These are phyloP conservation scores for Lophiotrema nucula DNA, from an alignment of 495 filamentous ascomycete genomes.

Conservation along the genomic window DNA sequence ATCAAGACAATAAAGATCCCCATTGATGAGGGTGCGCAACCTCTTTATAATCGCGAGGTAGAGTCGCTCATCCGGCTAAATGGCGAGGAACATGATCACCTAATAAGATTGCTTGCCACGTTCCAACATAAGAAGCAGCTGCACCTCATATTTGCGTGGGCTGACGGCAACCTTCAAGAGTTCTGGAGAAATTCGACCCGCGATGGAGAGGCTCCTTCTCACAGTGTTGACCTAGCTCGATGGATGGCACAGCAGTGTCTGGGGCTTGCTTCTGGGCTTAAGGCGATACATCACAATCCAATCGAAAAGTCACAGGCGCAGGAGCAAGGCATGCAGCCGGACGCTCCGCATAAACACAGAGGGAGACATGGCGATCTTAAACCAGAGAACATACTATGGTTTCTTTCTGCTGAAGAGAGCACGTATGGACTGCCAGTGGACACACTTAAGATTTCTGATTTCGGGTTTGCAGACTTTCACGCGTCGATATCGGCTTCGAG, in stretches of 20 bases:
- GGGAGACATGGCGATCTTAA: constrained; percentile 16
- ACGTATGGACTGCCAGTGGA: not conserved
- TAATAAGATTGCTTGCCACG: constrained; percentile 7
- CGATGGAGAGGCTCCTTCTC: not conserved
- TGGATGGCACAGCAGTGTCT: constrained; percentile 9
- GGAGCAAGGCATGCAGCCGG: not conserved
- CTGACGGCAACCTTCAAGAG: constrained; percentile 18
- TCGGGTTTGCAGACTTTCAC: constrained; percentile 13
- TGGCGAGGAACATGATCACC: not conserved
- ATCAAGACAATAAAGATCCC: not conserved
- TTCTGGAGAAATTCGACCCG: constrained; percentile 8
- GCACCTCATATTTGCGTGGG: constrained; percentile 13
- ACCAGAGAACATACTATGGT: constrained; percentile 15
- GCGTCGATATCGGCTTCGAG: not conserved
- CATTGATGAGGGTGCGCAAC: not conserved
- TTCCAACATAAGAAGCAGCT: constrained; percentile 2
- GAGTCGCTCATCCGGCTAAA: not conserved
- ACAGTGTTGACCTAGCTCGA: not conserved
- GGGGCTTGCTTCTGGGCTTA: constrained; percentile 1
- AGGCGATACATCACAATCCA: not conserved
- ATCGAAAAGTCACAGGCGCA: not conserved
- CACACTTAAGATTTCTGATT: constrained; percentile 5
- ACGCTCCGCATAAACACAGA: not conserved
- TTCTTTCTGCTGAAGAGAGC: not conserved
- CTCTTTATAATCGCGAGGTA: not conserved